phyloP scores from a whole-genome alignment of 176 grass and related monocot genomes.

The Neostapfia colusana region DNA sequence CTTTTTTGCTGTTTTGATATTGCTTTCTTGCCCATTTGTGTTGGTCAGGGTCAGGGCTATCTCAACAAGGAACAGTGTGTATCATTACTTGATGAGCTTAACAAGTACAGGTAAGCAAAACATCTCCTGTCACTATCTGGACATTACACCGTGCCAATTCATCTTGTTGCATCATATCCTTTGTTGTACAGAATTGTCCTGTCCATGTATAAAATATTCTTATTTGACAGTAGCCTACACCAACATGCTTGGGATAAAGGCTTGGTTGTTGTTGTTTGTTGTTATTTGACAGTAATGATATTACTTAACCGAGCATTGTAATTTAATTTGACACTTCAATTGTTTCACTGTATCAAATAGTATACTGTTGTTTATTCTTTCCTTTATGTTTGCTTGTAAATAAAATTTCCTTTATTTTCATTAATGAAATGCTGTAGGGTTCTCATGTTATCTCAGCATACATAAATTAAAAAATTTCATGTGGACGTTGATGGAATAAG shows the following conservation, averaged over 20 bases:
- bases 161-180: conserved; percentile 35
- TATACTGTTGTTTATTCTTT: not conserved
- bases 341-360: not conserved
- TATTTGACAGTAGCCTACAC: too few relatives aligned
- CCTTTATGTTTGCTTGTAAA: not conserved
- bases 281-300: not conserved
- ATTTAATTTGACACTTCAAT: conserved; percentile 15
- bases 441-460: not conserved
- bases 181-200: not conserved
- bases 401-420: not conserved
- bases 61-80: conserved; percentile 79
- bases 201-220: not conserved
- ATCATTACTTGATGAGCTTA: conserved; percentile 84
- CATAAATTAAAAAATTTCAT: not conserved
- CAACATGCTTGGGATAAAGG: too few relatives aligned
- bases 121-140: conserved; percentile 7
- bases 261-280: too few relatives aligned
- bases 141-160: conserved; percentile 14
- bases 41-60: conserved; percentile 60
- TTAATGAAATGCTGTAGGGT: not conserved
- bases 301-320: not conserved
- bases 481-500: too few relatives aligned
- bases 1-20: conserved; percentile 39
- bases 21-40: conserved; percentile 25
- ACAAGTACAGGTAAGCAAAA: conserved; percentile 73